These are phyloP conservation scores for Eucalyptus erythrocorys DNA, from an alignment of 345 rosid genomes.

Conservation along the genomic window DNA sequence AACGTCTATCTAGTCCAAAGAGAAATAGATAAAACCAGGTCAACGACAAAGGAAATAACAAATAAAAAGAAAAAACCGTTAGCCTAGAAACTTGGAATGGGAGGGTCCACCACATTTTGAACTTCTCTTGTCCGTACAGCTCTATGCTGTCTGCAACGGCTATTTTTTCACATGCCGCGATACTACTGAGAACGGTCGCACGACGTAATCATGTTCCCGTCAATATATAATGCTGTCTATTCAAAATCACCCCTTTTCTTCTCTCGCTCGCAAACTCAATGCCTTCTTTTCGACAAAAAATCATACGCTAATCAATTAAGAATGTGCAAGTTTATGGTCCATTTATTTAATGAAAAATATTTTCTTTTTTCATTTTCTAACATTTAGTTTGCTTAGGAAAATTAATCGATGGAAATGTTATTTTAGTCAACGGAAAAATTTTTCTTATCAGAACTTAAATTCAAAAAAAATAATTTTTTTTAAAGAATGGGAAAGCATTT, in stretches of 20 bases:
- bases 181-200: neutral
- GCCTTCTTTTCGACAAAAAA: neutral
- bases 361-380: no score
- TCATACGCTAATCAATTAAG: neutral
- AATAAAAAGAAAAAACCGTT: neutral
- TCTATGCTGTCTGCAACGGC: neutral
- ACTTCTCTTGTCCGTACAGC: neutral
- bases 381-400: no score
- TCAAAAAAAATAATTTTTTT: accelerated
- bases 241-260: neutral
- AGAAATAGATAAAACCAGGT: neutral
- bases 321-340: neutral
- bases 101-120: neutral
- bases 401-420: no score
- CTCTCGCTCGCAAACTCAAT: neutral
- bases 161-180: neutral
- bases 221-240: neutral
- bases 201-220: neutral
- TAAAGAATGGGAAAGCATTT: no score
- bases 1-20: neutral
- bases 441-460: no score
- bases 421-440: no score
- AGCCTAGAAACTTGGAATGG: neutral
- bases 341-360: no score
- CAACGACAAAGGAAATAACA: neutral